Evolutionary conservation across 2,329 filamentous ascomycete genomes (phyloP).

Genomic region (Hansfordia pulvinata): DNA sequence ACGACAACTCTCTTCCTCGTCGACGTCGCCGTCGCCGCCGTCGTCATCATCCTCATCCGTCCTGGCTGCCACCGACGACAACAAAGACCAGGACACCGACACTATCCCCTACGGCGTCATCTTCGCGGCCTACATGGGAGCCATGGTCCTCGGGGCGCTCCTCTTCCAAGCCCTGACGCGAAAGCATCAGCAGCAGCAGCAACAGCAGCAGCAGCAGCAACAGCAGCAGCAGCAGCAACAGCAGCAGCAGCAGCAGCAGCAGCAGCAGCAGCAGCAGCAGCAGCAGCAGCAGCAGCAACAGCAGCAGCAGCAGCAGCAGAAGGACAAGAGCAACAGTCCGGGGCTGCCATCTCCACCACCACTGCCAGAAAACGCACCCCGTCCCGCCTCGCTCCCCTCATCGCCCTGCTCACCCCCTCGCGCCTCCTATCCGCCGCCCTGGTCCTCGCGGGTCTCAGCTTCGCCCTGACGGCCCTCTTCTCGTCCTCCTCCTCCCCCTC

Average conservation of each 20-base stretch:
- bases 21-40: too few species aligned
- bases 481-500: too few species aligned
- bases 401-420: background rate
- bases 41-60: too few species aligned
- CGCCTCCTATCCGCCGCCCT: slow-evolving; percentile 11
- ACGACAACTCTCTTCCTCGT: too few species aligned
- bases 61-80: slow-evolving; percentile 4
- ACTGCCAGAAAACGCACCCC: too few species aligned
- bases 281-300: slow-evolving; percentile 1
- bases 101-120: slow-evolving; percentile 32
- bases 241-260: too few species aligned
- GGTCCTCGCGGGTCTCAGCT: slow-evolving; percentile 9
- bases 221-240: too few species aligned
- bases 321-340: background rate
- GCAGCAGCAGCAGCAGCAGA: background rate
- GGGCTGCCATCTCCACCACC: slow-evolving; percentile 2
- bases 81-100: slow-evolving; percentile 2
- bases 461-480: slow-evolving; percentile 9
- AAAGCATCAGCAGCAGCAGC: slow-evolving; percentile 7
- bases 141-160: slow-evolving; percentile 44
- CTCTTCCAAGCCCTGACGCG: slow-evolving; percentile 26
- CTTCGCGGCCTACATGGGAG: slow-evolving; percentile 44
- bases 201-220: too few species aligned
- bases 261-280: too few species aligned
- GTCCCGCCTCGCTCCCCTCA: too few species aligned